Conservation (phyloP, 83 land plant genomes). For the Diphasiastrum complanatum region DNA sequence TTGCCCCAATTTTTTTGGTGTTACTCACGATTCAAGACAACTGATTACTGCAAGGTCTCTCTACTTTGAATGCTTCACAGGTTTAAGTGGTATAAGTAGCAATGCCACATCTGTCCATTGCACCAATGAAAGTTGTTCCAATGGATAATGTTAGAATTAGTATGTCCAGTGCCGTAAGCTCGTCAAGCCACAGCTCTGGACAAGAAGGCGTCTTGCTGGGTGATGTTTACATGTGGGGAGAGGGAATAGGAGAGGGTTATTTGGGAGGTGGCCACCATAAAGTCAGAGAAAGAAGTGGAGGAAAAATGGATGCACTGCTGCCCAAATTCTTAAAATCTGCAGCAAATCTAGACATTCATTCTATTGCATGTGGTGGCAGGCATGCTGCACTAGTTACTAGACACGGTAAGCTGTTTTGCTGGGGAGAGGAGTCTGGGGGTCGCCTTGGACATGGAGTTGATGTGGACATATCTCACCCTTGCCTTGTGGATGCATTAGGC, state of each 20-base stretch:
- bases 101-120: too few species aligned
- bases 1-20: too few species aligned
- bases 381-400: constrained; percentile 87
- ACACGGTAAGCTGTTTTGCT: constrained; percentile 83
- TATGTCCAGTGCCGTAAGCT: constrained; percentile 85
- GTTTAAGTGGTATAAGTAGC: too few species aligned
- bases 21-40: too few species aligned
- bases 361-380: constrained; percentile 73
- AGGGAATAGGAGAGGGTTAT: constrained; percentile 70
- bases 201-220: constrained; percentile 53
- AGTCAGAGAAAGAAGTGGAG: constrained; percentile 28
- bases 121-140: constrained; percentile 44
- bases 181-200: constrained; percentile 90
- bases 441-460: constrained; percentile 96
- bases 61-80: too few species aligned
- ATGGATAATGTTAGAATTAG: constrained; percentile 66
- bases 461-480: constrained; percentile 73
- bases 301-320: constrained; percentile 56
- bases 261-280: constrained; percentile 55
- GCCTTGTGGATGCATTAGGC: constrained; percentile 60
- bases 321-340: constrained; percentile 78
- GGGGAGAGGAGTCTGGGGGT: constrained; percentile 97
- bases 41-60: too few species aligned
- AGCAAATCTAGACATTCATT: constrained; percentile 68
- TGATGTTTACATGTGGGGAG: constrained; percentile 93